Base-by-base conservation (phyloP, 2,329 filamentous ascomycete genomes). In the Cytospora mali region DNA sequence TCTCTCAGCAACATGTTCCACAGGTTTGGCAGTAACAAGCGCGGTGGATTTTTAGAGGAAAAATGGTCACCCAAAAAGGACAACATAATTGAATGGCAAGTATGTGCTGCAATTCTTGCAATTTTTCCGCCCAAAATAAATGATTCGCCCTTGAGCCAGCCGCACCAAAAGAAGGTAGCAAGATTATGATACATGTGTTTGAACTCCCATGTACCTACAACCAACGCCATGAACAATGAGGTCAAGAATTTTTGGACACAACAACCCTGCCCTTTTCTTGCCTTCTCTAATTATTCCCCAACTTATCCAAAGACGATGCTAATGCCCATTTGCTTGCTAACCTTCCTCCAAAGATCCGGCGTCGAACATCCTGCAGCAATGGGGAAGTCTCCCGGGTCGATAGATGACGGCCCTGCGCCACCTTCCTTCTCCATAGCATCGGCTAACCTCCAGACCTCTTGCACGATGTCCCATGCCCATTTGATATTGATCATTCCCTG, bases 401-500 rank as follows among this genome's bases (percentile, higher is more conserved):
- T 62, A 10, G 3, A 4, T 14, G 27, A 14, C 42, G 55, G 51
- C 51, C 6, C 23, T 14, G 7, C 52, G n/a, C 55, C 48, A 1
- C 33, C 67, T 46, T 67, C 65, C 55, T 66, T 66, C 9, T 66
- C 66, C 58, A 61, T 66, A 57, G 66, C 62, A 62, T 87, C 84
- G 0, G 79, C 79, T 61, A 84, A 76, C 61, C 77, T 77, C 84
- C 86, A 89, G 11, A 89, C 81, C 70, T 88, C 85, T 67, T 83
- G 78, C 4, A 87, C 81, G 39, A 89, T 83, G 14, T 78, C 78
- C 83, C 85, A 87, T 4, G 85, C 82, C 64, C 84, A 78, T 65
- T 80, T 80, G 62, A 89, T 88, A 68, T 89, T 89, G 21, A 80
- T 81, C 86, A 88, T 88, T 23, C 86, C 85, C 71, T 88, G 87